Evolutionary conservation across 805 yeast genomes (phyloP), one percentile per base, ranked within the genome.

Genomic region (Starmerella powellii): DNA sequence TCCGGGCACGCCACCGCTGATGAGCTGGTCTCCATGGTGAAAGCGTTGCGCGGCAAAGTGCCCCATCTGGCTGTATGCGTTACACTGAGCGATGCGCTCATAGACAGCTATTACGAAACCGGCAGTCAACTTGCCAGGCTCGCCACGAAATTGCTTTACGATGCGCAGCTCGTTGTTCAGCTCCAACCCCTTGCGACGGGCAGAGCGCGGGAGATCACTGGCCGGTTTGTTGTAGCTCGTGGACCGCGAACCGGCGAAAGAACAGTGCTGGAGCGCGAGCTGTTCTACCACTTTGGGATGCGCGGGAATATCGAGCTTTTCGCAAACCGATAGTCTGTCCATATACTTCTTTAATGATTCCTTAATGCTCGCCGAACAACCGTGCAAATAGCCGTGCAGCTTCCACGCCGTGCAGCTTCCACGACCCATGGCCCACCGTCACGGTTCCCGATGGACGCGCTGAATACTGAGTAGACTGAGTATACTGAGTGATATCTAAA

Each of bases 161-260:
- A 71, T 42, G 64, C 82, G 0, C 64, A 67, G 26, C 46, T 75
- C 32, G 65, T 74, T 31, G 49, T 84, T n/a, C 65, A 70, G 17
- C 55, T 84, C 28, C 71, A 73, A 52, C 86, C 94, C 1, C 62
- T 85, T 45, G 66, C 72, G 3, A 83, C 94, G 0, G 94, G 94
- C 0, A 67, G 84, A 51, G 94, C 95, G 0, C 73, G 72, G 34
- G 95, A 85, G 56, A 72, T 82, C 2, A 79, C 94, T 0, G 95
- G 95, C 1, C 67, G 78, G 3, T 55, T 85, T 31, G 65, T 72
- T 0, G 67, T 85, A 0, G 60, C 77, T 0, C 63, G 62, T 38
- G 94, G 94, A 0, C 64, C 76, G 6, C 34, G 29, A 11, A 12
- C 12, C 11, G n/a, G 32, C 4, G 18, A 23, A 11, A 17, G 33